Conservation (phyloP, 2,329 filamentous ascomycete species). For the Clonostachys rosea region DNA sequence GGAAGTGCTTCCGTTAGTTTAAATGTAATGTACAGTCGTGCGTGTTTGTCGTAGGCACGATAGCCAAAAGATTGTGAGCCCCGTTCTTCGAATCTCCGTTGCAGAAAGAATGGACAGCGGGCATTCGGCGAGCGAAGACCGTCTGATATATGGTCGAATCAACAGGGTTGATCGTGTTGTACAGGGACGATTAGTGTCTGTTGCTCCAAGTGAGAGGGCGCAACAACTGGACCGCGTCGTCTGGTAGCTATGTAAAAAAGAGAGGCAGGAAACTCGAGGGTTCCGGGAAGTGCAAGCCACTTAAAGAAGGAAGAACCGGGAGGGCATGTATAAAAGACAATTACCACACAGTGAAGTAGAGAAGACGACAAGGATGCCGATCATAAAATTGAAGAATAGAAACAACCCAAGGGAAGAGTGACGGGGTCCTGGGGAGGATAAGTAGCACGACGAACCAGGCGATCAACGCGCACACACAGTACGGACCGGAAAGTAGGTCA, state of each 20-base stretch:
- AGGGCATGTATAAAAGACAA: constrained; percentile 38
- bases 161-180: constrained; percentile 4
- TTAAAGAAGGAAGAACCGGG: constrained; percentile 45
- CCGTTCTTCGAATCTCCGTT: constrained; percentile 1
- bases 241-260: constrained; percentile 20
- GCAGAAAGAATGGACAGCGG: constrained; percentile 4
- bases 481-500: neutral
- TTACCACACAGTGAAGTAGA: constrained; percentile 29
- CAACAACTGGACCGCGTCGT: no score
- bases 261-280: constrained; percentile 35
- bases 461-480: constrained; percentile 20
- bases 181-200: constrained; percentile 1
- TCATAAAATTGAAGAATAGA: constrained; percentile 33
- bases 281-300: constrained; percentile 37
- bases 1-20: constrained; percentile 1
- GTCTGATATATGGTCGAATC: constrained; percentile 4
- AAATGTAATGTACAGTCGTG: neutral
- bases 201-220: neutral
- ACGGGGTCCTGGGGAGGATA: constrained; percentile 1
- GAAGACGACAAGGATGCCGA: constrained; percentile 41
- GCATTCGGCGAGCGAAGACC: neutral
- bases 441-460: constrained; percentile 24
- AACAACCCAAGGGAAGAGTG: constrained; percentile 27
- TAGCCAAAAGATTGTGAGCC: constrained; percentile 4
- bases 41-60: neutral